A percentile compares a stretch with the other conserved stretches of the same genome.
These are phyloP conservation scores for Butyriboletus loyo DNA, from an alignment of 768 basidiomycete genomes.

Conservation along the genomic window DNA sequence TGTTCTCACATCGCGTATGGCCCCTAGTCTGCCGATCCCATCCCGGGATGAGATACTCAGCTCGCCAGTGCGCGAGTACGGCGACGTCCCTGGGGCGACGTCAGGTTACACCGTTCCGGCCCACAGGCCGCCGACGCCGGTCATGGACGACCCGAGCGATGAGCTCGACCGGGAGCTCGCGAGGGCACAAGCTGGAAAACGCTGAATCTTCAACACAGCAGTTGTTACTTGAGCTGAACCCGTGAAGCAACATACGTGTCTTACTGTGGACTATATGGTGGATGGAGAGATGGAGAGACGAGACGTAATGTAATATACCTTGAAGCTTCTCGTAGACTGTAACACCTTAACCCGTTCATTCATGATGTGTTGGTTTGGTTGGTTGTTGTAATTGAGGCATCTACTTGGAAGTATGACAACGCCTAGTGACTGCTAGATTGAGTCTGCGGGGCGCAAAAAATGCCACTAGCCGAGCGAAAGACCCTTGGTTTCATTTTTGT, in stretches of 20 bases:
- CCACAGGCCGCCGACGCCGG: constrained; percentile 56
- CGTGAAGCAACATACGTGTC: not conserved
- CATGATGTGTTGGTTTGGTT: not conserved
- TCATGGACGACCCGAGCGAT: constrained; percentile 83
- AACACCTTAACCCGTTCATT: not conserved
- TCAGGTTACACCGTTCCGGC: constrained; percentile 57
- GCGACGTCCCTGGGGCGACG: constrained; percentile 61
- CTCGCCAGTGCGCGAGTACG: constrained; percentile 67
- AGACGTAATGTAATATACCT: not conserved
- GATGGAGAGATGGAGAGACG: not conserved
- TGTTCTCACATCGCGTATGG: not conserved
- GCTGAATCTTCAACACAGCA: constrained; percentile 12
- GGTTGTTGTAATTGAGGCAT: not conserved
- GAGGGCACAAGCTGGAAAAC: constrained; percentile 52
- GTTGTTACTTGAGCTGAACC: not conserved
- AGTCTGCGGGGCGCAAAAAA: no score
- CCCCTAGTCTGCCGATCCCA: constrained; percentile 69
- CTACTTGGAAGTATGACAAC: not conserved
- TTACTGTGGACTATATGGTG: not conserved
- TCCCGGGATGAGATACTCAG: constrained; percentile 76
- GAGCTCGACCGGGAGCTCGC: constrained; percentile 87
- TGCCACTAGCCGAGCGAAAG: no score
- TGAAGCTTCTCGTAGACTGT: not conserved
- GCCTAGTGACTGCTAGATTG: no score
- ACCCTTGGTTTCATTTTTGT: no score